Percentiles rank a stretch among this genome's conserved stretches.
Evolutionary conservation across 2,329 filamentous ascomycete genomes (phyloP).

Genomic region (Dendrostoma leiphaemia): DNA sequence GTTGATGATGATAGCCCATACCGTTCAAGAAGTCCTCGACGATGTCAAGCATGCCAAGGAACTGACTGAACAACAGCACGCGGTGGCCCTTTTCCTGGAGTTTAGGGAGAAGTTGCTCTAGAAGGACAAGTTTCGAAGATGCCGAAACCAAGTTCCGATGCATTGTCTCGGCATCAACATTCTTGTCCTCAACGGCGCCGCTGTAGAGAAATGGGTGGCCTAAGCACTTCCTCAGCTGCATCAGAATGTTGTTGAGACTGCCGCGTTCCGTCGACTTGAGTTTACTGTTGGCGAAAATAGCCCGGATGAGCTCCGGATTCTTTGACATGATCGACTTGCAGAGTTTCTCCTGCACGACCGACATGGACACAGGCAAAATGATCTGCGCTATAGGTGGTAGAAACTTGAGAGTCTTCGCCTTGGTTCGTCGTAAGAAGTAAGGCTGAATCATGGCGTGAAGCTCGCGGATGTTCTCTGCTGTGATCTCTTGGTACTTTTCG

Average conservation of each 20-base stretch:
- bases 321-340: slow-evolving; percentile 92
- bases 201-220: slow-evolving; percentile 98
- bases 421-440: slow-evolving; percentile 73
- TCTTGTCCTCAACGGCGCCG: slow-evolving; percentile 81
- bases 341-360: slow-evolving; percentile 85
- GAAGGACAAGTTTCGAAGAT: slow-evolving; percentile 80
- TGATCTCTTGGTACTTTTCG: slow-evolving; percentile 71
- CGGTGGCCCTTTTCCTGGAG: slow-evolving; percentile 82
- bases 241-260: slow-evolving; percentile 88
- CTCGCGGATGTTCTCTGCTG: slow-evolving; percentile 75
- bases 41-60: slow-evolving; percentile 82
- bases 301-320: slow-evolving; percentile 82
- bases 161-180: slow-evolving; percentile 57
- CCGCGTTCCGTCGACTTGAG: slow-evolving; percentile 71
- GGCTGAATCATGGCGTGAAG: slow-evolving; percentile 81
- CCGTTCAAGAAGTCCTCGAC: slow-evolving; percentile 87
- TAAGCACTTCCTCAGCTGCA: slow-evolving; percentile 91
- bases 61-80: slow-evolving; percentile 94
- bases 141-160: slow-evolving; percentile 87
- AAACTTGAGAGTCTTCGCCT: slow-evolving; percentile 77
- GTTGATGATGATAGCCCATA: slow-evolving; percentile 69
- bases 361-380: slow-evolving; percentile 95
- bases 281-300: slow-evolving; percentile 72
- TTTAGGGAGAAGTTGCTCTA: slow-evolving; percentile 85
- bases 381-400: slow-evolving; percentile 92